Evolutionary conservation across 257 asterid genomes (phyloP), one percentile per base, ranked within the genome.

Genomic region (Rauvolfia tetraphylla): DNA sequence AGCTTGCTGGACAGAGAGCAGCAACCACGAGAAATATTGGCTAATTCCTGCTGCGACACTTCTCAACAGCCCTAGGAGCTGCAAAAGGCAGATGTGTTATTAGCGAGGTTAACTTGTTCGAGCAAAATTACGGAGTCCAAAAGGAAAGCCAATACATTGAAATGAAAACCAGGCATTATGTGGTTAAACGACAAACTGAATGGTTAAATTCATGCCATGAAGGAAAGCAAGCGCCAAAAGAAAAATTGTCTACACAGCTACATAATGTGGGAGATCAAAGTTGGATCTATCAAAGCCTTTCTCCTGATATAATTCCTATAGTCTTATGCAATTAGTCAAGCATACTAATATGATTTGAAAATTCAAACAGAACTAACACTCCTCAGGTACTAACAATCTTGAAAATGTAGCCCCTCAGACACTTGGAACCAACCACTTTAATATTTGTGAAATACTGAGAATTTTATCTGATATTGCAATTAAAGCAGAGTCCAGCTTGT

Each of bases 1-100:
- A 66, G 58, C 46, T 31, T 59, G 74, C 74, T 72, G 68, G 68
- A 62, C 75, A 74, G 85, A 66, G 68, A 76, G 81, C 86, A 79
- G 77, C 71, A 68, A 74, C 67, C 89, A 51, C 77, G 80, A 17
- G 69, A 76, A 73, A 78, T 27, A 15, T 68, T 29, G 31, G 75
- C 81, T 86, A 86, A n/a, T 79, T 83, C 77, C 84, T 84, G 86
- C 74, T 81, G 58, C 73, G 86, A 76, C 80, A 67, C 67, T 86
- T 86, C 51, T 86, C 87, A 49, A 69, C 75, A 34, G 85, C 87
- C 87, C 87, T 83, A 54, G 89, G 89, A 79, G 89, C 89, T 86
- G 84, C 82, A 77, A 48, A n/a, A 79, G 6, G 72, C 68, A 74
- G 34, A 49, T 1, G 36, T 38, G 79, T 76, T 71, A 76, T 29